phyloP scores from a whole-genome alignment of 192 early-diverging fungal species.

The Spinellus fusiger region DNA sequence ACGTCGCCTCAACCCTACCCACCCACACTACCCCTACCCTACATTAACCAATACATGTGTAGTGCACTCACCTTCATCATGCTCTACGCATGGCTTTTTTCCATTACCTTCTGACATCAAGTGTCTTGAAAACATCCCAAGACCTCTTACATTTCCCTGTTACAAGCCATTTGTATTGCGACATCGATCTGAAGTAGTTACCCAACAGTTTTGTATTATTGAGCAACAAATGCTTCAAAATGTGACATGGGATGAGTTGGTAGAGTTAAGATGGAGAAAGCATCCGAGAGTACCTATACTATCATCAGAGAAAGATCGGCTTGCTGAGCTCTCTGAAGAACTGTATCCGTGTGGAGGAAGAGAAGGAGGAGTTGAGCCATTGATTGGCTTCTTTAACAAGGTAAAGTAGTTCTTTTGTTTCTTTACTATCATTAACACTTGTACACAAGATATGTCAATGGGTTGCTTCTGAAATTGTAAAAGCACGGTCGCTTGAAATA shows the following conservation, averaged over 20 bases:
- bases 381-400: constrained; percentile 23
- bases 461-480: constrained; percentile 55
- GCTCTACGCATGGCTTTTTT: not conserved
- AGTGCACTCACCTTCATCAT: no score
- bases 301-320: not conserved
- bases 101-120: not conserved
- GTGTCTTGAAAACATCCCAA: not conserved
- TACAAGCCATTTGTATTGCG: constrained; percentile 37
- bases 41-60: no score
- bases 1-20: no score
- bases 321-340: not conserved
- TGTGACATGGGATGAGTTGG: constrained; percentile 49
- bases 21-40: no score
- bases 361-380: constrained; percentile 15
- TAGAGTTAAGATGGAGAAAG: constrained; percentile 41
- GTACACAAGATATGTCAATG: constrained; percentile 39
- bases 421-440: not conserved
- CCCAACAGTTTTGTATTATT: constrained; percentile 48
- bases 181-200: constrained; percentile 47
- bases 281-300: constrained; percentile 11
- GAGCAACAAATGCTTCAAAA: constrained; percentile 43
- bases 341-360: not conserved
- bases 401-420: constrained; percentile 2
- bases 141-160: not conserved
- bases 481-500: constrained; percentile 30